Evolutionary conservation across 179 eudicot genomes (phyloP).

Genomic region (Beta lomatogona): DNA sequence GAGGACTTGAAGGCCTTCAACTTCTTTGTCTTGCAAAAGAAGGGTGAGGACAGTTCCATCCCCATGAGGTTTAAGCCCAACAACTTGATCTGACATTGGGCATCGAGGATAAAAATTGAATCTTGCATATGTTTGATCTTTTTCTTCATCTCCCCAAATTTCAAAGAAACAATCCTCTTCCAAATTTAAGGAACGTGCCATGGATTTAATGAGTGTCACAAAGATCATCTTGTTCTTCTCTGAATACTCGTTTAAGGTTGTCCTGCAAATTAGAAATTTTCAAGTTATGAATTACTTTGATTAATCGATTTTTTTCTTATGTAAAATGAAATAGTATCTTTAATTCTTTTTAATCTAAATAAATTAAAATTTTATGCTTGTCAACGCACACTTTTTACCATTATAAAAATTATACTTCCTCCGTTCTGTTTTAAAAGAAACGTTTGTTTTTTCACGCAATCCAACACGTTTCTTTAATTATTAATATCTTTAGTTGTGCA

Average conservation of each 20-base stretch:
- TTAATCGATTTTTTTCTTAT: too few species aligned
- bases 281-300: background rate
- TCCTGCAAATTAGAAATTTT: slow-evolving; percentile 18
- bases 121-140: slow-evolving; percentile 34
- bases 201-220: slow-evolving; percentile 37
- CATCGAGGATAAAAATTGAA: slow-evolving; percentile 55
- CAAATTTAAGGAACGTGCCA: slow-evolving; percentile 46
- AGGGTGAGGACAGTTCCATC: slow-evolving; percentile 53
- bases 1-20: slow-evolving; percentile 35
- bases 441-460: too few species aligned
- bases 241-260: slow-evolving; percentile 34
- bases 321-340: too few species aligned
- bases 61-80: slow-evolving; percentile 55
- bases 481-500: too few species aligned
- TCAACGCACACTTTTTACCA: too few species aligned
- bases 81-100: slow-evolving; percentile 41
- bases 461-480: too few species aligned
- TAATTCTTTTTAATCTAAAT: too few species aligned
- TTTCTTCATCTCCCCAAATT: slow-evolving; percentile 33
- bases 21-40: slow-evolving; percentile 49
- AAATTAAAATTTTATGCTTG: too few species aligned
- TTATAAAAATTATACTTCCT: too few species aligned
- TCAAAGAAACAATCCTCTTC: slow-evolving; percentile 42
- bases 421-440: too few species aligned
- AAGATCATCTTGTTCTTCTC: slow-evolving; percentile 16